A percentile compares a stretch with the other conserved stretches of the same genome.
Evolutionary conservation across 306 rosid species (phyloP).

Genomic region (Quercus gilva): DNA sequence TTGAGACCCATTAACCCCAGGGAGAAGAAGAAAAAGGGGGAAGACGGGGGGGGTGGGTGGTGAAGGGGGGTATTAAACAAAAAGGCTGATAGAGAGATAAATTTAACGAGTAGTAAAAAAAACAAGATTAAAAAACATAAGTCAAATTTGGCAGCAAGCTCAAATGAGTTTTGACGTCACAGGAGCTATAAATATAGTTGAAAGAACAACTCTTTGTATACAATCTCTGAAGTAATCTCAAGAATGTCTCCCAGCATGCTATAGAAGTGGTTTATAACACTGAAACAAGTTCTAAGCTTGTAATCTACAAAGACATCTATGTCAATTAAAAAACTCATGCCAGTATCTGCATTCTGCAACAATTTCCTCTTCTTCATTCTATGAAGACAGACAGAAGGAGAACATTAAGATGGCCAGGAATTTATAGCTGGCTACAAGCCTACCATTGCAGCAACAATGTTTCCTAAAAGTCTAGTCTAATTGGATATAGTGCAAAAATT

Average conservation of each 20-base stretch:
- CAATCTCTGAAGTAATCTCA: neutral
- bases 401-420: no score
- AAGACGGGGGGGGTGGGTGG: no score
- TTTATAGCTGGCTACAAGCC: no score
- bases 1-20: neutral
- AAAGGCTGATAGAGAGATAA: neutral
- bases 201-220: neutral
- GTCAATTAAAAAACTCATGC: neutral
- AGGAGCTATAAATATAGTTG: neutral
- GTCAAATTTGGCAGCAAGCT: neutral
- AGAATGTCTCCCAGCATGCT: neutral
- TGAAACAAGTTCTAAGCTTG: neutral
- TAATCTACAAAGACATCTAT: neutral
- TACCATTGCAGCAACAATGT: neutral
- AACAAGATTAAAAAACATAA: neutral
- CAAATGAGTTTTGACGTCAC: neutral
- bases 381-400: neutral
- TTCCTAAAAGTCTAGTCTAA: neutral
- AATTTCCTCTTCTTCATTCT: neutral
- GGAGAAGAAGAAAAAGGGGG: neutral
- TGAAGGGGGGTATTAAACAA: neutral
- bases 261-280: neutral
- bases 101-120: neutral
- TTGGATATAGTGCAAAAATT: neutral
- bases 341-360: neutral